Conservation (phyloP, 2,329 filamentous ascomycete species). For the Teratosphaeriaceae sp. region DNA sequence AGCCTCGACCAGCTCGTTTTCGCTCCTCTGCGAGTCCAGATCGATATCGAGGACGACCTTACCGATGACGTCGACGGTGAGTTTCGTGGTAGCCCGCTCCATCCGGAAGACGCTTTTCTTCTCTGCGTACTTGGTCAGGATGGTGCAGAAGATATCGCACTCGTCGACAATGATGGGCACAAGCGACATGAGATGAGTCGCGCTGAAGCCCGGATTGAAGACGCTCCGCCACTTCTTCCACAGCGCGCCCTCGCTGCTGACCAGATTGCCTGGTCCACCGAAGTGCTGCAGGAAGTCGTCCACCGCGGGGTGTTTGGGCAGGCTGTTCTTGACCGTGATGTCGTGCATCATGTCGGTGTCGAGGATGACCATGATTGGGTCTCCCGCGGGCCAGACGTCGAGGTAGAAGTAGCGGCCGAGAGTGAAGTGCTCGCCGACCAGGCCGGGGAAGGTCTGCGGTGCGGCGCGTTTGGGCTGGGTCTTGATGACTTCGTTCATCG, state of each 20-base stretch:
- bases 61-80: constrained; percentile 39
- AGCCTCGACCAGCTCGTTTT: constrained; percentile 30
- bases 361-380: constrained; percentile 30
- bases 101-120: constrained; percentile 30
- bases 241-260: constrained; percentile 30
- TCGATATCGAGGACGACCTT: constrained; percentile 33
- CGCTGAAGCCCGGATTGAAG: constrained; percentile 38
- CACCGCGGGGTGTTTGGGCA: constrained; percentile 29
- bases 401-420: constrained; percentile 36
- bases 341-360: constrained; percentile 34
- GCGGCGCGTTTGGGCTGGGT: constrained; percentile 31
- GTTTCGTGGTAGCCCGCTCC: constrained; percentile 33
- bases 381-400: constrained; percentile 39
- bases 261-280: constrained; percentile 32
- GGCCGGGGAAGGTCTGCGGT: constrained; percentile 29
- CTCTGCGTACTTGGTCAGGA: constrained; percentile 30
- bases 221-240: constrained; percentile 38
- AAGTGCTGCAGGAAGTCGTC: constrained; percentile 29
- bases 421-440: constrained; percentile 32
- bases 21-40: constrained; percentile 27
- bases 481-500: constrained; percentile 31
- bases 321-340: constrained; percentile 28
- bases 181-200: constrained; percentile 32
- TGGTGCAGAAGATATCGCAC: constrained; percentile 24
- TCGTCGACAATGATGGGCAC: constrained; percentile 32